A percentile compares a stretch with the other conserved stretches of the same genome.
Evolutionary conservation across 805 yeast genomes (phyloP).

Genomic region (Pichia scutulata): DNA sequence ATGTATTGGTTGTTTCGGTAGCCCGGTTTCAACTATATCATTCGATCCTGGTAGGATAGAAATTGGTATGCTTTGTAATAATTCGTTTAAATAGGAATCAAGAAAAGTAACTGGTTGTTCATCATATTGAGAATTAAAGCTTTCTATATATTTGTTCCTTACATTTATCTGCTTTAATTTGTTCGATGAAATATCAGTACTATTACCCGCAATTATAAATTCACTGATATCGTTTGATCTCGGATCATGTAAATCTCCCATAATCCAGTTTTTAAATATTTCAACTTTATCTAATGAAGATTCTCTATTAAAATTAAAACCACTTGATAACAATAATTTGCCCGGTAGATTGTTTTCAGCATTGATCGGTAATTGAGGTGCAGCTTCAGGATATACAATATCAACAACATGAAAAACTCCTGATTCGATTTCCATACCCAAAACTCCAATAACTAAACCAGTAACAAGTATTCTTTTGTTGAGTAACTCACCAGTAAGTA

Average conservation of each 20-base stretch:
- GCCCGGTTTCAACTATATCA: constrained; percentile 78
- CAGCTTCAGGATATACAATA: constrained; percentile 58
- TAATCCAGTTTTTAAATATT: constrained; percentile 57
- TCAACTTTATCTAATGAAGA: constrained; percentile 42
- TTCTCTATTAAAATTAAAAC: constrained; percentile 47
- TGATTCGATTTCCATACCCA: constrained; percentile 78
- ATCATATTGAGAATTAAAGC: constrained; percentile 46
- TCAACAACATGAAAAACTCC: constrained; percentile 85
- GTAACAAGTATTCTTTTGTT: constrained; percentile 66
- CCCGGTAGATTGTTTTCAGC: constrained; percentile 14
- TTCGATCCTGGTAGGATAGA: constrained; percentile 75
- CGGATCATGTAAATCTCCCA: constrained; percentile 48
- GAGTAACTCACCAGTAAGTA: constrained; percentile 55
- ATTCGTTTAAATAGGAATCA: constrained; percentile 49
- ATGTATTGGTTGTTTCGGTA: constrained; percentile 92
- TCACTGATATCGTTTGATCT: constrained; percentile 17
- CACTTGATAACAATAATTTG: constrained; percentile 70
- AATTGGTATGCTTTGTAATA: constrained; percentile 56
- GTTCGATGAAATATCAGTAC: constrained; percentile 14
- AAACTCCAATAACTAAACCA: constrained; percentile 78
- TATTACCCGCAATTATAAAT: constrained; percentile 55
- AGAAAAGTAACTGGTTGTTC: constrained; percentile 43
- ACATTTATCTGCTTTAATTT: constrained; percentile 17
- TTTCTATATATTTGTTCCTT: constrained; percentile 39
- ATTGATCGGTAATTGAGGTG: constrained; percentile 40